A percentile compares a stretch with the other conserved stretches of the same genome.
These are phyloP conservation scores for Penicillium sp. DNA, from an alignment of 2,329 filamentous ascomycete genomes.

Conservation along the genomic window DNA sequence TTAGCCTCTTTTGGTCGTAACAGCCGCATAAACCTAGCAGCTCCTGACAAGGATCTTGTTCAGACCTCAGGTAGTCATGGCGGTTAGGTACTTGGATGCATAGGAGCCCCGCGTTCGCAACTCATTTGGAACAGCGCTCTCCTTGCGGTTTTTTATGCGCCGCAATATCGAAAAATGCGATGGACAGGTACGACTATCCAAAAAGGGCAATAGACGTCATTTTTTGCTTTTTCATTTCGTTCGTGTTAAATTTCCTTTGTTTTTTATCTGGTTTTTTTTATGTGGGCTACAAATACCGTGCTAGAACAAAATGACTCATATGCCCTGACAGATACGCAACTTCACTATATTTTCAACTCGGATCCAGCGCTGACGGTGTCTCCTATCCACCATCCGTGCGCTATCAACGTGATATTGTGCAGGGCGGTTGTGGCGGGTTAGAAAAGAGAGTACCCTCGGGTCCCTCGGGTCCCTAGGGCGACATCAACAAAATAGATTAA, in stretches of 20 bases:
- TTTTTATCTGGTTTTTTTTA: not conserved
- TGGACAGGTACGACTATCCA: not conserved
- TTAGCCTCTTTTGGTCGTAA: not conserved
- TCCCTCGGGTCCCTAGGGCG: not conserved
- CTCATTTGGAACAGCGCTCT: not conserved
- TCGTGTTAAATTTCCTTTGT: not conserved
- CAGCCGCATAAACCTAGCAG: conserved; percentile 5
- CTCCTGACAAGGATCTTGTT: conserved; percentile 4
- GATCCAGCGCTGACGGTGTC: conserved; percentile 5
- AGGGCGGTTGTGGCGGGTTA: conserved; percentile 27
- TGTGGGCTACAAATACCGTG: not conserved
- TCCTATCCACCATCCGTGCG: conserved; percentile 22
- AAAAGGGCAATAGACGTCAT: not conserved
- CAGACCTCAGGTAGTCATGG: not conserved
- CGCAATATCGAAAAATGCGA: not conserved
- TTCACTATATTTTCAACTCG: not conserved
- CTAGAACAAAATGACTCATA: not conserved
- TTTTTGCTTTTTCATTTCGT: not conserved
- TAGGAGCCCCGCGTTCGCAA: not conserved
- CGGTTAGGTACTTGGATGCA: not conserved
- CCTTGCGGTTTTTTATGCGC: not conserved
- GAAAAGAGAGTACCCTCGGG: conserved; percentile 11
- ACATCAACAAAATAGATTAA: not conserved
- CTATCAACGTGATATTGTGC: conserved; percentile 11
- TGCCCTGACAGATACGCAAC: not conserved